Conservation (phyloP, 106 monocot genomes). For the Acorus calamus region DNA sequence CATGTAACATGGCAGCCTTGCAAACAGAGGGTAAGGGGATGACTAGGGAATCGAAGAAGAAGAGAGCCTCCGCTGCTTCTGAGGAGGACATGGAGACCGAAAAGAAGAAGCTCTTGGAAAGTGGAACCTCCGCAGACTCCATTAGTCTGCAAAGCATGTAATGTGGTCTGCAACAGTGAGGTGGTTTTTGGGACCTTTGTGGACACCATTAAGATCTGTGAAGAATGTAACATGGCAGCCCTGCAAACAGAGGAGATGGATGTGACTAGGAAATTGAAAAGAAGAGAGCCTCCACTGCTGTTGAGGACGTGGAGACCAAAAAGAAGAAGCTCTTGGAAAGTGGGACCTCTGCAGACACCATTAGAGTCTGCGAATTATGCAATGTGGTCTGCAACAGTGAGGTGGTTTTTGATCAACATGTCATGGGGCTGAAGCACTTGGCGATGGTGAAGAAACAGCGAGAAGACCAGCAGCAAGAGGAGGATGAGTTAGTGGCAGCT, state of each 20-base stretch:
- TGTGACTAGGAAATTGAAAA: not conserved
- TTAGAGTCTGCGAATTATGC: conserved; percentile 40
- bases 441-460: conserved; percentile 27
- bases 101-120: too few relatives aligned
- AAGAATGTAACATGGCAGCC: too few relatives aligned
- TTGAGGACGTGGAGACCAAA: conserved; percentile 32
- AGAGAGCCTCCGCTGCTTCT: not conserved
- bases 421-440: conserved; percentile 39
- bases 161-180: too few relatives aligned
- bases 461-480: not conserved
- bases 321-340: conserved; percentile 36
- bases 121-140: too few relatives aligned
- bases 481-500: too few relatives aligned
- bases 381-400: conserved; percentile 69
- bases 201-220: too few relatives aligned
- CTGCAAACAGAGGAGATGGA: not conserved
- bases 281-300: not conserved
- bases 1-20: too few relatives aligned
- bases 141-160: too few relatives aligned
- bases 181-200: too few relatives aligned
- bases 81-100: conserved; percentile 20
- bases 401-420: conserved; percentile 30
- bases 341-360: conserved; percentile 29
- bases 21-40: not conserved
- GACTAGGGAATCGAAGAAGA: not conserved